phyloP scores from a whole-genome alignment of 345 rosid genomes.

The Syzygium grande region DNA sequence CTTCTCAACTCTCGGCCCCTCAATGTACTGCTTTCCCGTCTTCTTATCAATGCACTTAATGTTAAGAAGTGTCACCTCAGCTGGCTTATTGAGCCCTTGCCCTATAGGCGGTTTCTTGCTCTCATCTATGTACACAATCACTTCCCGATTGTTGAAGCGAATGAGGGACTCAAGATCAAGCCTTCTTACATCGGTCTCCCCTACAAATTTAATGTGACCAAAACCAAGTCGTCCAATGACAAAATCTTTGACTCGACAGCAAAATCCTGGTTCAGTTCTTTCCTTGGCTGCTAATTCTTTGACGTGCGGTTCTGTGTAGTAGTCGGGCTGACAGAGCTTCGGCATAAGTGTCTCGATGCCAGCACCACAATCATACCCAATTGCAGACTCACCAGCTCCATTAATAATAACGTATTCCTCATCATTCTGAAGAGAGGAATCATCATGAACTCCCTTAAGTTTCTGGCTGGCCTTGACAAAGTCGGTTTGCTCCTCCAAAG shows the following conservation, averaged over 20 bases:
- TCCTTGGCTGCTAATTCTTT: slow-evolving; percentile 88
- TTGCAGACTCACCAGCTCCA: slow-evolving; percentile 67
- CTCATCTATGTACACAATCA: slow-evolving; percentile 91
- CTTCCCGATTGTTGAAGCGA: slow-evolving; percentile 77
- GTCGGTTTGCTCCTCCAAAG: slow-evolving; percentile 23
- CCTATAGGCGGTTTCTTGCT: slow-evolving; percentile 81
- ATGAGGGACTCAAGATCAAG: slow-evolving; percentile 73
- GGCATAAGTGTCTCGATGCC: slow-evolving; percentile 83
- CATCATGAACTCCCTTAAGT: slow-evolving; percentile 37
- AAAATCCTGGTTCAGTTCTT: slow-evolving; percentile 72
- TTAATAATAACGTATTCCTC: slow-evolving; percentile 36
- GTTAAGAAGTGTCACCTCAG: slow-evolving; percentile 89
- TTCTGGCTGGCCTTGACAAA: slow-evolving; percentile 31
- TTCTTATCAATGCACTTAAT: slow-evolving; percentile 79
- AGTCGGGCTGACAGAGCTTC: slow-evolving; percentile 67
- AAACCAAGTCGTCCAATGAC: slow-evolving; percentile 79
- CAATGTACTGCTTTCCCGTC: slow-evolving; percentile 54
- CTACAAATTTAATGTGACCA: slow-evolving; percentile 76
- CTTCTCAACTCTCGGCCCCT: slow-evolving; percentile 55
- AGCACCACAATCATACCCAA: slow-evolving; percentile 62
- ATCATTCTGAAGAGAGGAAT: slow-evolving; percentile 27
- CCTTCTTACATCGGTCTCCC: slow-evolving; percentile 73
- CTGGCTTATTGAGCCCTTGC: slow-evolving; percentile 84
- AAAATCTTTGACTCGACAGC: slow-evolving; percentile 66
- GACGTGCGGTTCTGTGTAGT: slow-evolving; percentile 78